Evolutionary conservation across 2,329 filamentous ascomycete species (phyloP), one percentile per base, ranked within the genome.

Genomic region (Daldinia sp.): DNA sequence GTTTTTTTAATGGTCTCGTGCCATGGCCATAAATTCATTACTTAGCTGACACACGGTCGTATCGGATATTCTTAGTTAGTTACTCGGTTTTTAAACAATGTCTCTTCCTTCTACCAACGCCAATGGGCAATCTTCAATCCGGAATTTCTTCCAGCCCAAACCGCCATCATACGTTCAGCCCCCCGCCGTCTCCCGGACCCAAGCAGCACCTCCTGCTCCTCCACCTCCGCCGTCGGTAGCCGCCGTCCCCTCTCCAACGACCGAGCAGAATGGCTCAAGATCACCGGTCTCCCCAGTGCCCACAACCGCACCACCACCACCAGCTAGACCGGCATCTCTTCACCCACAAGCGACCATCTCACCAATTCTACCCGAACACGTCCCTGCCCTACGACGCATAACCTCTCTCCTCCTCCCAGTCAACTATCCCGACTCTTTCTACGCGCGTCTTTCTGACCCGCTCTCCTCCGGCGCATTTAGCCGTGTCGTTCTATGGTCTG

Each of bases 341-440:
- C 81, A 81, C 63, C 79, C 78, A 13, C 82, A 87, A 76, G 87
- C 87, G 20, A 78, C 80, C 65, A 87, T 91, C 74, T 83, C 84
- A 5, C 81, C 81, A 60, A 79, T 90, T 59, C 79, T 81, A 0
- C 78, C 82, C 50, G 74, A 80, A 51, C 87, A 91, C 78, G 79
- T 90, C 63, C 81, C 86, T 63, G 83, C 87, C 50, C 82, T 92
- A 5, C 87, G 87, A 42, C 86, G 89, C 73, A 89, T 92, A 78
- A 90, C 90, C 78, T 81, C 87, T 50, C 85, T 91, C 57, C 85
- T 91, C 59, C 86, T 92, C 0, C 88, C 87, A 56, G 87, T 91
- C 65, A 81, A 82, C 77, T 92, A 91, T 77, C 84, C 87, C 2
- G 89, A 91, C 76, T 82, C 83, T 54, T 91, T 91, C 81, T 92